Percentiles rank a stretch among this genome's conserved stretches.
Evolutionary conservation across 495 filamentous ascomycete species (phyloP).

Genomic region (Aspergillus indologenus): DNA sequence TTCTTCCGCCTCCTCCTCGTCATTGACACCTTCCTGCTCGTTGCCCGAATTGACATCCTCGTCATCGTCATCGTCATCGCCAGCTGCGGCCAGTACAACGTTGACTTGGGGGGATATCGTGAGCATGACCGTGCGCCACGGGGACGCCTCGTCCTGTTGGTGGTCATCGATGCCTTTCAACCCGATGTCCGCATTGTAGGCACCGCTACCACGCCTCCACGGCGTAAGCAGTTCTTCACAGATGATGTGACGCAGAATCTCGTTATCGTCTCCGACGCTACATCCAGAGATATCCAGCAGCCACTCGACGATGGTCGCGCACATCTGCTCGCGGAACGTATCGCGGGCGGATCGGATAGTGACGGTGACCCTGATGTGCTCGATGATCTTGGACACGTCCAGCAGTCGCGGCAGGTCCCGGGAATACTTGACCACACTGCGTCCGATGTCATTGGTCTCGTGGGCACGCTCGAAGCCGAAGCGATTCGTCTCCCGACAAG

Average conservation of each 20-base stretch:
- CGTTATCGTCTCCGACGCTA: conserved; percentile 73
- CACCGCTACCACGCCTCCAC: conserved; percentile 83
- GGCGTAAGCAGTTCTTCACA: conserved; percentile 86
- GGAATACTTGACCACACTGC: conserved; percentile 76
- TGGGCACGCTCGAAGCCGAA: conserved; percentile 74
- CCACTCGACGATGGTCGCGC: conserved; percentile 96
- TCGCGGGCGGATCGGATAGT: conserved; percentile 92
- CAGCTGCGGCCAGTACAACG: conserved; percentile 42
- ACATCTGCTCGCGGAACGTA: conserved; percentile 97
- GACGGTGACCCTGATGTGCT: conserved; percentile 92
- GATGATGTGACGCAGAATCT: conserved; percentile 74
- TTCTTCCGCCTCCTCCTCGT: conserved; percentile 37
- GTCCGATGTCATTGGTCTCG: conserved; percentile 82
- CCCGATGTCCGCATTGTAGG: conserved; percentile 79
- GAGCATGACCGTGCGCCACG: conserved; percentile 37
- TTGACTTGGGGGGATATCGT: conserved; percentile 39
- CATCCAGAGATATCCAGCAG: conserved; percentile 89
- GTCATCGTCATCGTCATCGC: conserved; percentile 45
- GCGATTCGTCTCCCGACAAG: conserved; percentile 67
- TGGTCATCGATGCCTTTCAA: conserved; percentile 89
- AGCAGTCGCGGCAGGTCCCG: conserved; percentile 69
- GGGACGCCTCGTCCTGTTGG: conserved; percentile 46
- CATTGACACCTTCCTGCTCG: conserved; percentile 38
- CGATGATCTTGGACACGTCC: conserved; percentile 73
- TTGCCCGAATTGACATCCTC: conserved; percentile 48